A percentile compares a stretch with the other conserved stretches of the same genome.
phyloP scores from a whole-genome alignment of 108 stramenopile genomes.

The Cyclotella distinguenda region DNA sequence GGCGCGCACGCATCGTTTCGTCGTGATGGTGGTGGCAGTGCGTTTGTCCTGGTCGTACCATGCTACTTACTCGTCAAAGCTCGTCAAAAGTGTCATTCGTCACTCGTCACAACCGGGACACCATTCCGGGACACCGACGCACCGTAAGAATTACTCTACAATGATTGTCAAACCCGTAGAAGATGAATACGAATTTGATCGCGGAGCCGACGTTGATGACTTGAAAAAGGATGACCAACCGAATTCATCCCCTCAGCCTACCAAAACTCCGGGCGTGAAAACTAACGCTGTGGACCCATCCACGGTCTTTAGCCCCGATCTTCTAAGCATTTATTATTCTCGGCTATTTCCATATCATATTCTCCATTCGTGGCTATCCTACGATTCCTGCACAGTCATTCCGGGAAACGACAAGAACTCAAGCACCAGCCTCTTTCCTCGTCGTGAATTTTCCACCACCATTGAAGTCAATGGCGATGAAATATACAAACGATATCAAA shows the following conservation, averaged over 20 bases:
- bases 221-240: not conserved
- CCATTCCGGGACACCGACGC: too few species aligned
- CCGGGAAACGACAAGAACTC: slow-evolving; percentile 1
- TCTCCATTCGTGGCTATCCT: slow-evolving; percentile 73
- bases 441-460: slow-evolving; percentile 97
- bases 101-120: too few species aligned
- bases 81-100: too few species aligned
- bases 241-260: not conserved
- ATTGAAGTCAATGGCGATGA: slow-evolving; percentile 87
- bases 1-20: too few species aligned
- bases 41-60: too few species aligned
- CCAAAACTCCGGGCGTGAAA: slow-evolving; percentile 2
- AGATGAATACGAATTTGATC: slow-evolving; percentile 16
- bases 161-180: too few species aligned
- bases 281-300: slow-evolving; percentile 14
- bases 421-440: slow-evolving; percentile 45
- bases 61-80: too few species aligned
- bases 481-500: slow-evolving; percentile 96
- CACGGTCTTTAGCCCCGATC: slow-evolving; percentile 86
- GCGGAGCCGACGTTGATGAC: not conserved
- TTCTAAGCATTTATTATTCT: slow-evolving; percentile 90
- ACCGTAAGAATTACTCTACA: too few species aligned
- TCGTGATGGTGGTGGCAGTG: too few species aligned
- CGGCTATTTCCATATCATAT: slow-evolving; percentile 88
- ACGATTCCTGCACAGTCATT: slow-evolving; percentile 42